These are phyloP conservation scores for Remersonia thermophila DNA, from an alignment of 2,329 filamentous ascomycete species.

Conservation along the genomic window DNA sequence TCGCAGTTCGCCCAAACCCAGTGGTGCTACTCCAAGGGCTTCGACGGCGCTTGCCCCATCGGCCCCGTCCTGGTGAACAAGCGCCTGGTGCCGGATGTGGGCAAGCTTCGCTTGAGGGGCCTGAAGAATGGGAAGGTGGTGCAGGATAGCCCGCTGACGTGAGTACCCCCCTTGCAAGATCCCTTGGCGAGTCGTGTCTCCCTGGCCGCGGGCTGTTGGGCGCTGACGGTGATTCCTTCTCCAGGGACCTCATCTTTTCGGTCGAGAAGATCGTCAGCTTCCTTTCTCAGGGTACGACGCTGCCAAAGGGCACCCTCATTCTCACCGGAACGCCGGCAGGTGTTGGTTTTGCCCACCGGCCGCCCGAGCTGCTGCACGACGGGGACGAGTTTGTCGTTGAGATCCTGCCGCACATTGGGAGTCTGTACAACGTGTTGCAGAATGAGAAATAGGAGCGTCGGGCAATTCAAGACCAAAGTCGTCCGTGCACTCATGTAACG, in stretches of 20 bases:
- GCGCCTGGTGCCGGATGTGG: constrained; percentile 28
- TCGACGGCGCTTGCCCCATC: constrained; percentile 43
- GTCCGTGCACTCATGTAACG: too few relatives aligned
- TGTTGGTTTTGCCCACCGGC: constrained; percentile 27
- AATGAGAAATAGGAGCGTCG: constrained; percentile 22
- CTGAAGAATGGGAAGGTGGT: constrained; percentile 39
- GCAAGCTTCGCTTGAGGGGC: constrained; percentile 28
- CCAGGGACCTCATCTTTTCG: constrained; percentile 41
- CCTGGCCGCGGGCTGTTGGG: too few relatives aligned
- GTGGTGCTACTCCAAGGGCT: constrained; percentile 48
- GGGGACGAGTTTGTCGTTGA: constrained; percentile 33
- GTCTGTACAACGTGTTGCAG: constrained; percentile 27
- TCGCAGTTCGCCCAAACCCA: constrained; percentile 42
- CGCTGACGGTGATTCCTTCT: neutral
- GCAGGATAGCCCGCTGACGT: constrained; percentile 27
- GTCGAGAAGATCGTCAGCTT: constrained; percentile 33
- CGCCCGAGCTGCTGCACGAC: constrained; percentile 25
- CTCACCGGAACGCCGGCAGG: constrained; percentile 32
- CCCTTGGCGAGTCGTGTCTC: constrained; percentile 11
- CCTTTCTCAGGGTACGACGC: constrained; percentile 31
- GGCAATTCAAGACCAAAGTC: too few relatives aligned
- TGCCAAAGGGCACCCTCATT: constrained; percentile 29
- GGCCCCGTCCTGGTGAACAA: constrained; percentile 39
- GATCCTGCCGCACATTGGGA: constrained; percentile 31
- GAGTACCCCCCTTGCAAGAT: constrained; percentile 6